phyloP scores from a whole-genome alignment of 2,329 filamentous ascomycete species.

The Gliomastix tumulicola region DNA sequence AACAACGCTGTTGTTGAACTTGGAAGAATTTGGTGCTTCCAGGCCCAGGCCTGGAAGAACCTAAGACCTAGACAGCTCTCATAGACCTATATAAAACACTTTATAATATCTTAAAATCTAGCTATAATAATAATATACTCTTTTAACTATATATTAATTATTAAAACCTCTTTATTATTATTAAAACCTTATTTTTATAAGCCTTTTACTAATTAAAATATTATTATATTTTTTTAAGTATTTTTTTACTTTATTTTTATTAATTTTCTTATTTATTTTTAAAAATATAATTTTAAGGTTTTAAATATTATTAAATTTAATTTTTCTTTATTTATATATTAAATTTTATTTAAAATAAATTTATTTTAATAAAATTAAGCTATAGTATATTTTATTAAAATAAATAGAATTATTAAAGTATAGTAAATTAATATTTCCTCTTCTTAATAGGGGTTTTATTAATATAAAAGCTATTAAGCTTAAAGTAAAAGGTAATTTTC shows the following conservation, averaged over 20 bases:
- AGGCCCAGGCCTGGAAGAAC: too few species aligned
- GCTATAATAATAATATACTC: neutral
- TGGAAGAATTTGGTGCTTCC: too few species aligned
- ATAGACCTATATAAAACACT: neutral
- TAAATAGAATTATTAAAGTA: neutral
- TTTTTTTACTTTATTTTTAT: too few species aligned
- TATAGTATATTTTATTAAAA: too few species aligned
- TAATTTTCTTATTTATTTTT: neutral
- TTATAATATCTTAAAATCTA: neutral
- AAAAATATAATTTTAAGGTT: neutral
- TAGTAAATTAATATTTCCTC: neutral
- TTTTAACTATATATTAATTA: neutral
- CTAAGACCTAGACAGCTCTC: too few species aligned
- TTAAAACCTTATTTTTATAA: too few species aligned
- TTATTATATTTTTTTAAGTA: too few species aligned
- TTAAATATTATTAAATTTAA: too few species aligned
- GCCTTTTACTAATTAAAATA: too few species aligned
- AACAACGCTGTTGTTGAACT: neutral
- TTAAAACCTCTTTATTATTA: too few species aligned
- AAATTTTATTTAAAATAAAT: neutral
- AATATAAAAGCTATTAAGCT: neutral
- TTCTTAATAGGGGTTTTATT: neutral
- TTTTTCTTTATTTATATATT: too few species aligned
- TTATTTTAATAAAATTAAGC: neutral
- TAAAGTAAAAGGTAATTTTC: neutral